phyloP scores from a whole-genome alignment of 306 rosid species.

The Albizia julibrissin region DNA sequence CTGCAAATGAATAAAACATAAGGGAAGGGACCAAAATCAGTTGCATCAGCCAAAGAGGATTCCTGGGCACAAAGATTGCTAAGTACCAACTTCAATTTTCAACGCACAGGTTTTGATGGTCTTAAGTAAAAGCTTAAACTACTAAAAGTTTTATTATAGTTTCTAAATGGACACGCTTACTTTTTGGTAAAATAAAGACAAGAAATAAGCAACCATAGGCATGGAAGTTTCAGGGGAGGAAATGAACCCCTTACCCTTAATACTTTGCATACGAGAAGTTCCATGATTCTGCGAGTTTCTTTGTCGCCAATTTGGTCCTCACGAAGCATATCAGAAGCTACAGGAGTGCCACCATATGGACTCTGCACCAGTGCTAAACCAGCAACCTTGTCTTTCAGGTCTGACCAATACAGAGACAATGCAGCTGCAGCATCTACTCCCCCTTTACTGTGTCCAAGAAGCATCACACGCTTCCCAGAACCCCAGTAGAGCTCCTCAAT shows the following conservation, averaged over 20 bases:
- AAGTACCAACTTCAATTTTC: background rate
- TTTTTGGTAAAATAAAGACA: background rate
- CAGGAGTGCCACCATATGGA: constrained; percentile 86
- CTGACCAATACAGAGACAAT: constrained; percentile 62
- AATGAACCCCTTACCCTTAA: constrained; percentile 80
- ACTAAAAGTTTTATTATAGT: background rate
- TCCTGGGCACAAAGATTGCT: background rate
- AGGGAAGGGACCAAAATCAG: background rate
- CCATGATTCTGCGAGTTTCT: constrained; percentile 72
- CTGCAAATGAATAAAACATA: background rate
- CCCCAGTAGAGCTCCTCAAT: constrained; percentile 90
- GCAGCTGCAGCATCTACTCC: constrained; percentile 84
- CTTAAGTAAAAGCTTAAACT: background rate
- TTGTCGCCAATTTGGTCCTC: constrained; percentile 85
- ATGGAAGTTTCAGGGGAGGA: constrained; percentile 3
- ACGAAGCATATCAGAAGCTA: constrained; percentile 79
- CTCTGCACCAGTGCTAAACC: constrained; percentile 83
- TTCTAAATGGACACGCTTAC: background rate
- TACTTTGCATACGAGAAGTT: constrained; percentile 81
- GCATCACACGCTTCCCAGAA: constrained; percentile 72
- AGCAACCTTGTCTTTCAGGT: constrained; percentile 80
- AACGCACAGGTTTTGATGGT: background rate
- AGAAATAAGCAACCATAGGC: background rate
- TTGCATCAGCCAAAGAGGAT: background rate
- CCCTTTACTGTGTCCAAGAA: constrained; percentile 89